Base-by-base conservation (phyloP, 2,329 filamentous ascomycete genomes). In the Penicillium italicum region DNA sequence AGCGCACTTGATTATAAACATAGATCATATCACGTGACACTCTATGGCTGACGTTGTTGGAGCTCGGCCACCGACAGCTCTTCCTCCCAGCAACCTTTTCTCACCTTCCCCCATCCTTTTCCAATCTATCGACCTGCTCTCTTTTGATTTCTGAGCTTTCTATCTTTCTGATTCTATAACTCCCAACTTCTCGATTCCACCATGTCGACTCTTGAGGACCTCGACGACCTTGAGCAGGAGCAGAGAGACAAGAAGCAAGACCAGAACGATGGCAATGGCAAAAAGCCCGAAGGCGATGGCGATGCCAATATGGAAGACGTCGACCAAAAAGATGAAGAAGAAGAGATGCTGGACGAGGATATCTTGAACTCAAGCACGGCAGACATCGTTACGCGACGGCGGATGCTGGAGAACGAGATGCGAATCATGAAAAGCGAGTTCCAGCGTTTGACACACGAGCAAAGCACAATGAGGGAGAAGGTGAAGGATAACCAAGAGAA, bases 401-500 rank as follows among this genome's bases (percentile, higher is more conserved):
- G 92, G 70, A 83, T 99, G 71, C 82, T 99, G 63, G 94, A 99
- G 77, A 99, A 99, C 76, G 94, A 99, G 77, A 89, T 94, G 69
- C 85, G 94, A 69, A 97, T 99, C 77, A 97, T 99, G 91, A 93
- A 89, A 82, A 96, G 91, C 81, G 94, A 99, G 77, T 91, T 86
- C 68, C 92, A 96, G 73, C 88, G 94, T 66, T 82, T 99, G 78
- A 89, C 88, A 68, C 94, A 99, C 70, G 94, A 99, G 79, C 96
- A 96, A 79, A 86, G 88, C 47, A 87, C 90, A 46, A 99, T 99
- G 94, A 86, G 87, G 56, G 93, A 97, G 76, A 97, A 97, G 82
- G 97, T 99, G 76, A 97, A 97, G 82, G 94, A 99, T 74, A 99
- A 99, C 71, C 79, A 90, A 69, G 95, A 99, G 66, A 99, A 99